Conservation (phyloP, 129 eudicot genomes). For the Solidago caesia region DNA sequence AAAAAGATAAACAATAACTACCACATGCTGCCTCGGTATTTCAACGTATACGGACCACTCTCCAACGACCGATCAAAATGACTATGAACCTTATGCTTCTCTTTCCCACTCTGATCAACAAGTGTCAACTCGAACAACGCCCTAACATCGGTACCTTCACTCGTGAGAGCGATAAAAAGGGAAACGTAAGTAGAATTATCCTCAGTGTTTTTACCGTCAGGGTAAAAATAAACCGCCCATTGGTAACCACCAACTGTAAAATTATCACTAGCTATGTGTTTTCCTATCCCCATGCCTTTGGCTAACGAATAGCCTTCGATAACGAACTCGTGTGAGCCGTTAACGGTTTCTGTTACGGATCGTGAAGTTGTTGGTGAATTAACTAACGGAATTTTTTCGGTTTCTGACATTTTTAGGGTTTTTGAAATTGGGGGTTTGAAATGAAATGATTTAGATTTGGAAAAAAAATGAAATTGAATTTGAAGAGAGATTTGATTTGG, state of each 20-base stretch:
- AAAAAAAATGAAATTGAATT: neutral
- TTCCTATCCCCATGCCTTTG: slow-evolving; percentile 81
- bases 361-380: slow-evolving; percentile 57
- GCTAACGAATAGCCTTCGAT: slow-evolving; percentile 80
- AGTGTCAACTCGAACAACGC: slow-evolving; percentile 79
- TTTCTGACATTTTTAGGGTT: slow-evolving; percentile 12
- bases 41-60: slow-evolving; percentile 80
- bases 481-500: neutral
- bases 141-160: slow-evolving; percentile 86
- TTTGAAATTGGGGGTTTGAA: neutral
- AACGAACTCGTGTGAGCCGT: slow-evolving; percentile 75
- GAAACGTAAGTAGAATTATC: slow-evolving; percentile 76
- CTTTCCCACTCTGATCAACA: slow-evolving; percentile 80
- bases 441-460: neutral
- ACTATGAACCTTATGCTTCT: slow-evolving; percentile 78
- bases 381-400: neutral
- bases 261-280: slow-evolving; percentile 79
- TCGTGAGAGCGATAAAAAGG: slow-evolving; percentile 73
- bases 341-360: slow-evolving; percentile 65
- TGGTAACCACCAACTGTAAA: slow-evolving; percentile 80
- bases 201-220: slow-evolving; percentile 81
- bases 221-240: slow-evolving; percentile 85
- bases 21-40: slow-evolving; percentile 93
- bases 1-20: slow-evolving; percentile 5
- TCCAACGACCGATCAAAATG: slow-evolving; percentile 82